Evolutionary conservation across 768 basidiomycete genomes (phyloP), one percentile per base, ranked within the genome.

Genomic region (Lactarius deliciosus): DNA sequence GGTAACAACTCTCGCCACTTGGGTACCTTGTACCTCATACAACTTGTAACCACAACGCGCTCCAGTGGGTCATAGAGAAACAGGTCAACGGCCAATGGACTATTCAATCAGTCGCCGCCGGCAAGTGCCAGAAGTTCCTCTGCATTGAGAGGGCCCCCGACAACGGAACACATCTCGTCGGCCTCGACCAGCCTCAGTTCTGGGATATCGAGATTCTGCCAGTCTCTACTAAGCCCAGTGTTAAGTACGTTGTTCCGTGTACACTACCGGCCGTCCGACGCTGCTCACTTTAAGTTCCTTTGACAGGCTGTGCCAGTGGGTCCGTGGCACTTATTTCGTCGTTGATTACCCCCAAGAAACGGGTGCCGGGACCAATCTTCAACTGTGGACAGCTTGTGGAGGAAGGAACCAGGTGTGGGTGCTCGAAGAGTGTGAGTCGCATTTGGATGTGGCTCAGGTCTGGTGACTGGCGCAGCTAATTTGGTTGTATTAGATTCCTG

Each of bases 381-480:
- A 45, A 22, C 9, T n/a, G 30, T 50, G 60, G 32, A 32, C 11
- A 15, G 30, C 1, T 34, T 9, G 8, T 6, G n/a, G 13, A 3
- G 60, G 30, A 50, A 34, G 15, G 41, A 50, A 50, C n/a, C 47
- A 50, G 47, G 9, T 47, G 6, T 60, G 60, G 60, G 32, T 16
- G 28, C 28, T 60, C 32, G 60, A 60, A 22, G 60, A 60, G n/a
- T n/a, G 60, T 47, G 32, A 47, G 45, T 60, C 7, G 20, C 18
- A 5, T 18, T 22, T 32, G 5, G 15, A 20, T 22, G 30, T 4
- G 30, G 30, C 30, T 4, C 5, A 32, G 5, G 47, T 22, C 47
- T 13, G 1, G 47, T 3, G 47, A 50, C 9, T n/a, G 8, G 2
- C 20, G 45, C 47, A 10, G n/a, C 47, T 22, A 18, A n/a, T 10